These are phyloP conservation scores for Gossypium schwendimanii DNA, from an alignment of 441 rosid genomes.

Conservation along the genomic window DNA sequence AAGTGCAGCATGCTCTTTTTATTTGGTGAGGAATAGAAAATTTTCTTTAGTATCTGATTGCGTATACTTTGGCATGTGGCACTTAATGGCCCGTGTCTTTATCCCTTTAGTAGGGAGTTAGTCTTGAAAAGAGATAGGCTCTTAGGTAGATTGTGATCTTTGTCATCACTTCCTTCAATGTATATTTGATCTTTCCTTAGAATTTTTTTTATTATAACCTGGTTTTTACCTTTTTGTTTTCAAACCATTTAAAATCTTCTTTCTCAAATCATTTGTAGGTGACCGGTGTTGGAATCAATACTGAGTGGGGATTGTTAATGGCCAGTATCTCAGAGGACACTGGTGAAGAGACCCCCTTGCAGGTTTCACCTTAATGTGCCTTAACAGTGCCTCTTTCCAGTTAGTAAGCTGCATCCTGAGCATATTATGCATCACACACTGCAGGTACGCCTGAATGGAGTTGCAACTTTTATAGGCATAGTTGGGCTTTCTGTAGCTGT, in stretches of 20 bases:
- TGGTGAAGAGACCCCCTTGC: slow-evolving; percentile 98
- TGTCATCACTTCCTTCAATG: not conserved
- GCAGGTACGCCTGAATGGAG: slow-evolving; percentile 93
- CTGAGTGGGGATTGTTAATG: slow-evolving; percentile 98
- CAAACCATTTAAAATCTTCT: not conserved
- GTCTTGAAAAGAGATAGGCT: not conserved
- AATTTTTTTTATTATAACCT: not conserved
- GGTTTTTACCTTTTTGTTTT: not conserved
- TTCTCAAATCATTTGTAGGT: slow-evolving; percentile 37
- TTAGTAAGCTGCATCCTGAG: not conserved
- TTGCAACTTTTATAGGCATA: slow-evolving; percentile 89
- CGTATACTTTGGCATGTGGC: not conserved
- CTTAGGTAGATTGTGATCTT: not conserved
- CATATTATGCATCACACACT: slow-evolving; percentile 14
- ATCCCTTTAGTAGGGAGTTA: not conserved
- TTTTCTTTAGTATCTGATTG: not conserved
- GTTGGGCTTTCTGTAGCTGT: slow-evolving; percentile 89
- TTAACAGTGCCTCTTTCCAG: not conserved
- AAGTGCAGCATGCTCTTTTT: not conserved
- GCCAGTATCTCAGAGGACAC: slow-evolving; percentile 96
- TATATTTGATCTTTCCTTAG: slow-evolving; percentile 7
- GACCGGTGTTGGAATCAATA: slow-evolving; percentile 96
- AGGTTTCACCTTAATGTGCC: slow-evolving; percentile 42
- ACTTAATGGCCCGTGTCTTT: not conserved
- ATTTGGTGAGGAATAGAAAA: not conserved